phyloP scores from a whole-genome alignment of 106 monocot species.

The Dendrobium chrysotoxum region DNA sequence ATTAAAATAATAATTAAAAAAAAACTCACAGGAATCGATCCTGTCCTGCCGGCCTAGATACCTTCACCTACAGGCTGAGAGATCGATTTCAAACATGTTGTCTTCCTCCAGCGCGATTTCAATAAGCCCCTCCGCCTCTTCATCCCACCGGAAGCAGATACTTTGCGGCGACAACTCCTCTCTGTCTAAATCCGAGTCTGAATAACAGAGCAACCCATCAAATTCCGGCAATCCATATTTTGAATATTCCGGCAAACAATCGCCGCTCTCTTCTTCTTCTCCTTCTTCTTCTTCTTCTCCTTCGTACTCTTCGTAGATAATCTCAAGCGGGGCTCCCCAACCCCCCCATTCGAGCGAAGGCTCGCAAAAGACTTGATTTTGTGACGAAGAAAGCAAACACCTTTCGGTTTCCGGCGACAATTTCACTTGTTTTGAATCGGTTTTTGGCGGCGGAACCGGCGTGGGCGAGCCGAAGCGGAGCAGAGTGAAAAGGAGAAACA shows the following conservation, averaged over 20 bases:
- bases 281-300: constrained; percentile 21
- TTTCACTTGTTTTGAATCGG: neutral
- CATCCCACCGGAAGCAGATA: constrained; percentile 15
- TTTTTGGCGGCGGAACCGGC: neutral
- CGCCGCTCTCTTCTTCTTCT: constrained; percentile 8
- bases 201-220: constrained; percentile 7
- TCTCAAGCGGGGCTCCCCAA: constrained; percentile 32
- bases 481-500: constrained; percentile 33
- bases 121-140: constrained; percentile 30
- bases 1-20: no score
- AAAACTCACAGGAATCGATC: no score
- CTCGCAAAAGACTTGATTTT: constrained; percentile 6
- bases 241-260: constrained; percentile 7
- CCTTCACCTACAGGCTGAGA: constrained; percentile 14
- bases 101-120: constrained; percentile 55
- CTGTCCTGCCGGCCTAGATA: neutral
- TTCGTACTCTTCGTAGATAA: constrained; percentile 52
- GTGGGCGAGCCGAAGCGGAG: constrained; percentile 25
- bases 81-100: constrained; percentile 53
- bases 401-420: neutral
- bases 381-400: neutral
- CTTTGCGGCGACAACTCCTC: constrained; percentile 5
- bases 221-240: neutral
- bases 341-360: constrained; percentile 16
- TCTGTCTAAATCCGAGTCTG: constrained; percentile 9